Percentiles rank a stretch among this genome's conserved stretches.
These are phyloP conservation scores for Salix viminalis DNA, from an alignment of 345 rosid species.

Conservation along the genomic window DNA sequence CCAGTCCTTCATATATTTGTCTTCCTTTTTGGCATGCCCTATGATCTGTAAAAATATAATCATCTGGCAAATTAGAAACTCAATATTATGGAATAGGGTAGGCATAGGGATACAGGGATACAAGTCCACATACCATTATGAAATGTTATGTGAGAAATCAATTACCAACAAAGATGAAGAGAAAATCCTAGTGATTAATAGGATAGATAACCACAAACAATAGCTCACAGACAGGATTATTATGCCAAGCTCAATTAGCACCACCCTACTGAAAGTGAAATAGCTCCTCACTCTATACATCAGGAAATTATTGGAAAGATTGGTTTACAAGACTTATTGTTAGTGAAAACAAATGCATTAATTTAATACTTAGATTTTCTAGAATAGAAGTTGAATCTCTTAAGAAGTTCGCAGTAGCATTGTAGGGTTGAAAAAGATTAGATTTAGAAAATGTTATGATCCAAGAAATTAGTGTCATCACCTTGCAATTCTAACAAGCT, in stretches of 20 bases:
- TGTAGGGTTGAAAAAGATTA: neutral
- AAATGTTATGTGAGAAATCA: neutral
- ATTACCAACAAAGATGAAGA: neutral
- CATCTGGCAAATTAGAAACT: constrained; percentile 16
- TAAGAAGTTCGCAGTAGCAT: neutral
- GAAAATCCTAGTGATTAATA: neutral
- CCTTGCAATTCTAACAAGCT: neutral
- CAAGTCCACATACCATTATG: neutral
- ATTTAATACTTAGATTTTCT: neutral
- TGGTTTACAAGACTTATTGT: neutral
- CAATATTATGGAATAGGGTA: constrained; percentile 4
- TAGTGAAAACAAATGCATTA: neutral
- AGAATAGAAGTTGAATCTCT: neutral
- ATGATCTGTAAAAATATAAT: constrained; percentile 56
- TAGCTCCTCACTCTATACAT: neutral
- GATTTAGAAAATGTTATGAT: neutral
- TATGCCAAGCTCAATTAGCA: neutral
- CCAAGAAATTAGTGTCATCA: neutral
- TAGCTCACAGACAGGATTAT: neutral
- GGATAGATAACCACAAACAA: neutral
- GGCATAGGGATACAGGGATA: neutral
- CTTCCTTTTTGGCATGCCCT: constrained; percentile 47
- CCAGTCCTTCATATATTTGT: constrained; percentile 31
- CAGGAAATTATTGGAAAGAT: neutral
- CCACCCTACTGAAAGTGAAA: neutral